Base-by-base conservation (phyloP, 352 stramenopile genomes). In the Peronosclerospora sorghi region DNA sequence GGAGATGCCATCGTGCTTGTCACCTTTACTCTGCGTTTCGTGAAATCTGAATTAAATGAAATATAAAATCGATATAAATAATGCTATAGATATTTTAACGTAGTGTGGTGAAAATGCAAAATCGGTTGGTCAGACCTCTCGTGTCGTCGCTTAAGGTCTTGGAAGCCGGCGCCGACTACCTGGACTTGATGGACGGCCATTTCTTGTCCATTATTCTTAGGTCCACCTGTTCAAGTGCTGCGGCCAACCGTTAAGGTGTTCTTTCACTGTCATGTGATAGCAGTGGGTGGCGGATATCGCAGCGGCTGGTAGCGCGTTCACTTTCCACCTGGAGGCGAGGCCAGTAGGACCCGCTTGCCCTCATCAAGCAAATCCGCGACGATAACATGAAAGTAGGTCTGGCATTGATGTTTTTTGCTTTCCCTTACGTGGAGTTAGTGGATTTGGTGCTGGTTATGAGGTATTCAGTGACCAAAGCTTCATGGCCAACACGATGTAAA, bases 121-220 rank as follows among this genome's bases (percentile, higher is more conserved):
- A 97, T 97, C 65, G 86, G 83, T n/a, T 93, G 93, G 27, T 97
- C 84, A 29, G 94, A 98, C 58, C 73, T 98, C 38, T 93, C 90
- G 37, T 85, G 83, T 49, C 67, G 58, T 70, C 86, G 15, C 68
- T 88, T 24, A 83, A 91, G 45, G 83, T 97, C n/a, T 62, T 97
- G 28, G 59, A 62, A 7, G 73, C 80, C 0, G 92, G 93, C 18
- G 93, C 94, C 34, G 90, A 97, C 68, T 97, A 95, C 67, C 68
- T 98, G 54, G 95, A 98, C 69, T 84, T 98, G 27, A 98, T 98
- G 94, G 94, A 98, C 68, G 94, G 95, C 30, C 94, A 98, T 65
- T 99, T 98, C 59, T 94, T 99, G 35, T 89, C 89, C 40, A 97
- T 97, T 64, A 92, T 98, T 46, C 96, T 98, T 96, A 73, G 96